These are phyloP conservation scores for Cicer cuneatum DNA, from an alignment of 306 rosid species.

Conservation along the genomic window DNA sequence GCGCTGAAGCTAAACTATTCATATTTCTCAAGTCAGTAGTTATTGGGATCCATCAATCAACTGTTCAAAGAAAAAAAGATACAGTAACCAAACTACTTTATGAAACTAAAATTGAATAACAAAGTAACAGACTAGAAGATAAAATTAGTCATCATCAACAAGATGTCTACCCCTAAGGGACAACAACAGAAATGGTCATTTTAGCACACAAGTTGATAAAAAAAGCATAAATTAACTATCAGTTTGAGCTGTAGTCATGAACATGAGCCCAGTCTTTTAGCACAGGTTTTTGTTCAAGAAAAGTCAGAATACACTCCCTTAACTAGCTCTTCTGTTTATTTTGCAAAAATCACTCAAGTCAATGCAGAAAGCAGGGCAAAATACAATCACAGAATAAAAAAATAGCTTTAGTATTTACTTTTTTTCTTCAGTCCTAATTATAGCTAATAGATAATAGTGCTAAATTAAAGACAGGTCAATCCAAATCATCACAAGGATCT, in stretches of 20 bases:
- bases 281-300: slow-evolving; percentile 7
- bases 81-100: slow-evolving; percentile 30
- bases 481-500: too few relatives aligned
- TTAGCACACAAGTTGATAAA: slow-evolving; percentile 20
- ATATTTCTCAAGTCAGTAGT: slow-evolving; percentile 89
- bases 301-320: slow-evolving; percentile 5
- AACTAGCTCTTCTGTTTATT: slow-evolving; percentile 9
- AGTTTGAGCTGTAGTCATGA: slow-evolving; percentile 26
- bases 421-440: too few relatives aligned
- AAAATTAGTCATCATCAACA: neutral
- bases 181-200: slow-evolving; percentile 6
- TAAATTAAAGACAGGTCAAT: too few relatives aligned
- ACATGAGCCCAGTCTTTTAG: slow-evolving; percentile 1
- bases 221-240: slow-evolving; percentile 24
- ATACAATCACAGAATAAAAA: slow-evolving; percentile 27
- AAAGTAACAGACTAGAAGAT: slow-evolving; percentile 9
- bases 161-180: neutral
- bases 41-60: slow-evolving; percentile 90
- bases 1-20: slow-evolving; percentile 91
- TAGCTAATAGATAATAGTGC: too few relatives aligned
- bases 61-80: slow-evolving; percentile 56
- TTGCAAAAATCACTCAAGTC: slow-evolving; percentile 12
- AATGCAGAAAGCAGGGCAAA: slow-evolving; percentile 12
- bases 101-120: slow-evolving; percentile 9
- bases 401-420: too few relatives aligned